Base-by-base conservation (phyloP, 306 rosid genomes). In the Corylus avellana region DNA sequence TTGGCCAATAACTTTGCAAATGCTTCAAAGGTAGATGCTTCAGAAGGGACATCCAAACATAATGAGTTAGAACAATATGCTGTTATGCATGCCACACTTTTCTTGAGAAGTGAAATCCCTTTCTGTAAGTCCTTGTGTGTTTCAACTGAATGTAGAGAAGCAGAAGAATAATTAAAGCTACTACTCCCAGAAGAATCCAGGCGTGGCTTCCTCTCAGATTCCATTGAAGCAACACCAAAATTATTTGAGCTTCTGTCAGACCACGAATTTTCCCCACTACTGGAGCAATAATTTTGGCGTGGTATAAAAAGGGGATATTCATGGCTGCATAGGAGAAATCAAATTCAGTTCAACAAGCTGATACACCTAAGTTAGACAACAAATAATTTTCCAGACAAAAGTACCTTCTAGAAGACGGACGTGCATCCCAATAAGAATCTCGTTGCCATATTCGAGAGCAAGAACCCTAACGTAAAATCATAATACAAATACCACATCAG, bases 401-500 rank as follows among this genome's bases (percentile, higher is more conserved):
- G 25, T 87, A 95, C 99, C 96, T 89, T 83, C 89, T 85, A 12
- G 97, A 91, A 49, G 97, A 95, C 72, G 99, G 99, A 8, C 92
- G 79, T 18, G 98, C 90, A 77, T 90, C 80, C 91, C 98, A 90
- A 89, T 93, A 91, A 72, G 98, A 95, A 85, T 90, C 91, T 77
- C 99, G 85, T 84, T 93, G 98, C 99, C 99, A 95, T 85, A 93
- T 93, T 72, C 99, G 90, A 72, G 99, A 95, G 87, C 96, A 90
- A 78, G 99, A 95, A 81, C 97, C 98, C 99, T 95, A 87, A 76
- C 79, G 61, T 48, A 77, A 56, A 59, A 69, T 63, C 12, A 67
- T 56, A 78, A 27, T 57, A 59, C 37, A 57, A 56, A 75, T 71
- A 67, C n/a, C 18, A n/a, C 29, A 67, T 18, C 72, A 39, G 42